Evolutionary conservation across 2,329 filamentous ascomycete genomes (phyloP), one percentile per base, ranked within the genome.

Genomic region (Fusarium subtropicale): DNA sequence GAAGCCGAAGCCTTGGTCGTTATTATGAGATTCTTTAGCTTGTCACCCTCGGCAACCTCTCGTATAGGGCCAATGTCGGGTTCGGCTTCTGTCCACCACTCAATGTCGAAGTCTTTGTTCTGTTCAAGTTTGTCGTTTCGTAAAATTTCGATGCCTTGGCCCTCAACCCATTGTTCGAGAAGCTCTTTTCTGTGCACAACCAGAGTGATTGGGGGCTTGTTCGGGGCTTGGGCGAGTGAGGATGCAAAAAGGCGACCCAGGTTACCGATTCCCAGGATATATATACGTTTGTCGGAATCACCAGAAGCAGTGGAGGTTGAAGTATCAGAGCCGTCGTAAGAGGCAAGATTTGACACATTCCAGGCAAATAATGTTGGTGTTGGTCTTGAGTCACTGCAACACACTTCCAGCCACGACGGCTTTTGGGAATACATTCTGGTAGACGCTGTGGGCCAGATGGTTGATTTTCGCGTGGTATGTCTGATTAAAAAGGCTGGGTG

Each of bases 181-280:
- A 87, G 81, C 28, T 81, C 79, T 52, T 76, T 77, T n/a, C 84
- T 85, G 74, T 94, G 91, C 36, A 97, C 85, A n/a, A 97, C 85
- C 8, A 97, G 84, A 1, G 93, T 95, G 38, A 97, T 86, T 0
- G 92, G 92, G 7, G 93, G 92, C 4, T 86, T 85, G 22, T 87
- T 79, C 1, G 79, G 73, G 11, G 89, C 81, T 22, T 86, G 84
- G 24, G 88, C 86, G 13, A 97, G 82, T 24, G 88, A 88, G 76
- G 91, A 90, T 28, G 94, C 93, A 68, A 94, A 88, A 28, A 97
- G 87, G 44, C 88, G 88, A 16, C 94, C 94, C 15, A 97, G 84
- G 76, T 93, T 97, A 36, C 94, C 94, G 13, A 92, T 77, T 13
- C 95, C 94, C 5, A 97, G 81, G 48, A 97, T 85, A 75, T 96